Base-by-base conservation (phyloP, 139 green algal genomes). In the Coelastrella sp. region DNA sequence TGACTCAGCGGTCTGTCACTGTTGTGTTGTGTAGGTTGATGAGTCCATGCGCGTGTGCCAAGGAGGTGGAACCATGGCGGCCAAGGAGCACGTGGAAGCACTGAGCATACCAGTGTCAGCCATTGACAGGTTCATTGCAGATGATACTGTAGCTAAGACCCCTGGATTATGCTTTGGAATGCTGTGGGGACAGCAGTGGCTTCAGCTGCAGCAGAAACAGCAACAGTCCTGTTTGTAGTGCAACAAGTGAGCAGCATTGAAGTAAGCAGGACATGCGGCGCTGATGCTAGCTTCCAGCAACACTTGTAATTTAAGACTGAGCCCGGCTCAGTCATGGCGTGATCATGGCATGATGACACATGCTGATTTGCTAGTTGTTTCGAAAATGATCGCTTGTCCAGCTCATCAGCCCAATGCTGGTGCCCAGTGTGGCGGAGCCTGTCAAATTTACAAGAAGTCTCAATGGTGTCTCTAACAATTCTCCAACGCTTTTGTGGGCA, bases 1-100 rank as follows among this genome's bases (percentile, higher is more conserved):
- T 49, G 35, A 49, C 35, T 49, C 35, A 70, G 63, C 14, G 14
- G 63, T 4, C 14, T 70, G 63, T 20, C 14, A 15, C 63, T 70
- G 63, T 20, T 70, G 63, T 70, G 63, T 70, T 70, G 63, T 76
- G 19, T 11, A 87, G 82, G 82, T 87, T 63, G 63, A 87, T 87
- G 82, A 87, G 15, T 78, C 25, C 7, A 87, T 87, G 82, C 82
- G 82, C 5, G 82, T 25, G 6, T 87, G 82, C 61, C 14, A 17
- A 56, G 63, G 61, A 65, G 82, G 82, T 9, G 82, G 82, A 19
- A 87, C 63, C 61, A 87, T 87, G 82, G 61, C 61, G 15, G 63
- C n/a, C 15, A 78, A 78, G 63, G 82, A 87, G n/a, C 63, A 63
- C 14, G 82, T 87, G 8, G 82, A 87, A 56, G 82, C 82, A 7